Conservation (phyloP, 2,329 filamentous ascomycete genomes). For the Epicoccum sorghinum region DNA sequence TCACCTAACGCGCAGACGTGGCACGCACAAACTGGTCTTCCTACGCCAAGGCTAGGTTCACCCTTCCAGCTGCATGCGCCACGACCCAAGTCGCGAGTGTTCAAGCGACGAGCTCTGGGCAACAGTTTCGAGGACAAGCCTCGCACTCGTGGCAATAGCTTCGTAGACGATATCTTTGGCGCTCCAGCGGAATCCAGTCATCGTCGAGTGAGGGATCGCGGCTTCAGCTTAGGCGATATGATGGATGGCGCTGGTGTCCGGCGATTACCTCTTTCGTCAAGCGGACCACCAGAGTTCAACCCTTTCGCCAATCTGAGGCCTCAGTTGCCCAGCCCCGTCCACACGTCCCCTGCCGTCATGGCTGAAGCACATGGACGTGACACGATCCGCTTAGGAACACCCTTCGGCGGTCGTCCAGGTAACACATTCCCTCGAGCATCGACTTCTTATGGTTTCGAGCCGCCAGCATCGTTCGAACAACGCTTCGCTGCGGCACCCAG, state of each 20-base stretch:
- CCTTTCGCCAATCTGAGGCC: constrained; percentile 32
- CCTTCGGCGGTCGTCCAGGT: constrained; percentile 51
- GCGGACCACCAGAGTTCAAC: constrained; percentile 50
- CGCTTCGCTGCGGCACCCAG: constrained; percentile 42
- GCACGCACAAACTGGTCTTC: constrained; percentile 35
- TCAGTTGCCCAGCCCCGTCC: constrained; percentile 35
- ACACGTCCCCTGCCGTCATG: constrained; percentile 24
- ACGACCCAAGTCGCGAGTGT: constrained; percentile 57
- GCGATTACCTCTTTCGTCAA: constrained; percentile 61
- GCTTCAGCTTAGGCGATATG: constrained; percentile 66
- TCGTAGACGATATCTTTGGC: constrained; percentile 54
- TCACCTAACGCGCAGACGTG: constrained; percentile 42
- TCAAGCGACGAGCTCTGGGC: constrained; percentile 64
- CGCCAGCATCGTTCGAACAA: constrained; percentile 48
- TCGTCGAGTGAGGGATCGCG: constrained; percentile 64
- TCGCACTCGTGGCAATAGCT: constrained; percentile 48
- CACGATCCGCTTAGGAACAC: constrained; percentile 55
- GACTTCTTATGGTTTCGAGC: constrained; percentile 46
- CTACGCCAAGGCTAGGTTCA: constrained; percentile 51
- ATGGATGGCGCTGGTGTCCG: constrained; percentile 56
- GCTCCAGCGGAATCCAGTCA: constrained; percentile 57
- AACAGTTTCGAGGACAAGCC: constrained; percentile 58
- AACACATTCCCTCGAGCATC: constrained; percentile 57
- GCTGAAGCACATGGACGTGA: constrained; percentile 42
- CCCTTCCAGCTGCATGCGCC: constrained; percentile 62